These are phyloP conservation scores for Polygonum aviculare DNA, from an alignment of 148 eudicot species.

Conservation along the genomic window DNA sequence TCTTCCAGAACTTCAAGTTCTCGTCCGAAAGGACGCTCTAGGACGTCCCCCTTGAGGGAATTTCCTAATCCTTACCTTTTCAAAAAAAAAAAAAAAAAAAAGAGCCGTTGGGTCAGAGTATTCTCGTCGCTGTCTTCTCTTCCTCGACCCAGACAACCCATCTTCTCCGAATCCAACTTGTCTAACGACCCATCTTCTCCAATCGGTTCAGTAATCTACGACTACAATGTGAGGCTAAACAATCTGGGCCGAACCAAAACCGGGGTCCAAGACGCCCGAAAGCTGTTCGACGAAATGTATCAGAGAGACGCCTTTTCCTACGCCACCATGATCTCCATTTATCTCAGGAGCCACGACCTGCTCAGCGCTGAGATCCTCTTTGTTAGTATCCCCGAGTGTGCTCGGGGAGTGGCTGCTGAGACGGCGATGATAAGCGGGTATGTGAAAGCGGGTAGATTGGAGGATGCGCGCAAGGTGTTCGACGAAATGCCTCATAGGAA, in stretches of 20 bases:
- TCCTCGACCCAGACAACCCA: neutral
- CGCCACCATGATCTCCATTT: constrained; percentile 34
- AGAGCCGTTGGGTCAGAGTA: neutral
- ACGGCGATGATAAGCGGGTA: constrained; percentile 49
- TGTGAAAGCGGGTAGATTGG: constrained; percentile 34
- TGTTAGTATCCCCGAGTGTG: constrained; percentile 19
- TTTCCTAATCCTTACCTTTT: too few species aligned
- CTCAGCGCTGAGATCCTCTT: constrained; percentile 20
- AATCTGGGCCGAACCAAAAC: neutral
- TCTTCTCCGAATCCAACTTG: neutral
- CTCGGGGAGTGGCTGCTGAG: constrained; percentile 19
- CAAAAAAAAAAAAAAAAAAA: too few species aligned
- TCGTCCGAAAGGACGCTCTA: too few species aligned
- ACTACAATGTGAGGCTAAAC: constrained; percentile 5
- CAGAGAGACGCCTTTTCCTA: constrained; percentile 28
- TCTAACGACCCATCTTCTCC: neutral
- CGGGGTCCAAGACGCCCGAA: constrained; percentile 8
- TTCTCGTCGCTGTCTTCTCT: neutral
- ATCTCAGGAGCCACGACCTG: constrained; percentile 29
- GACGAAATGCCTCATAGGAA: constrained; percentile 32
- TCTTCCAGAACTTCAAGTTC: too few species aligned
- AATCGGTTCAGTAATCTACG: neutral
- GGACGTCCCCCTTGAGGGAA: too few species aligned
- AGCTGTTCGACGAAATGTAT: constrained; percentile 19
- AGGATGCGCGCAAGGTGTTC: constrained; percentile 28